phyloP scores from a whole-genome alignment of 768 basidiomycete genomes.

The Butyriboletus loyo region DNA sequence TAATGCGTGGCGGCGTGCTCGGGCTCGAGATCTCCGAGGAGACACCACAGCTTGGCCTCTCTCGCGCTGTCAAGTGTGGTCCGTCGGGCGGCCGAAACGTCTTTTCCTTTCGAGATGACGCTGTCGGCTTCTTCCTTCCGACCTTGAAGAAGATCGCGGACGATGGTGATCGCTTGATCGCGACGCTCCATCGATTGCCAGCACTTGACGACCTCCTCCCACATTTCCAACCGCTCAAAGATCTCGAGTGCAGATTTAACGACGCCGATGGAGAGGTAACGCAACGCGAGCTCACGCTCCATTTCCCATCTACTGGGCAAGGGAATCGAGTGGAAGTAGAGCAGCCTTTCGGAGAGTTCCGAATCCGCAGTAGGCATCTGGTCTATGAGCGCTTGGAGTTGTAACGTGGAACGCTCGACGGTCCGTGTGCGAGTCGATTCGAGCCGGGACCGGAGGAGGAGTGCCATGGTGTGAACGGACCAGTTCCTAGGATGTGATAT shows the following conservation, averaged over 20 bases:
- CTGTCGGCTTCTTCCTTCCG: constrained; percentile 78
- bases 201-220: constrained; percentile 94
- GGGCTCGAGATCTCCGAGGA: constrained; percentile 89
- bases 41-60: constrained; percentile 92
- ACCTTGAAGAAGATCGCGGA: constrained; percentile 82
- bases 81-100: constrained; percentile 40
- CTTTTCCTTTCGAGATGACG: constrained; percentile 61
- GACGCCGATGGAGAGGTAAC: constrained; percentile 84
- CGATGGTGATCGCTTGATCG: constrained; percentile 76
- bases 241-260: constrained; percentile 89
- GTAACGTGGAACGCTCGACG: constrained; percentile 87
- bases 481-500: constrained; percentile 90
- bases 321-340: constrained; percentile 75
- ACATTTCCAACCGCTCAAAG: constrained; percentile 94
- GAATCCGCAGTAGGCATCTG: constrained; percentile 93
- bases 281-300: constrained; percentile 83
- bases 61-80: constrained; percentile 57
- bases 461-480: constrained; percentile 95
- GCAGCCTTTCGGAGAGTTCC: constrained; percentile 65
- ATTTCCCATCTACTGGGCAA: constrained; percentile 92
- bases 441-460: constrained; percentile 88
- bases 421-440: constrained; percentile 88
- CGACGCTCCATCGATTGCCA: constrained; percentile 77
- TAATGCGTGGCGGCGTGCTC: constrained; percentile 71
- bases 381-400: constrained; percentile 93